These are phyloP conservation scores for Echeveria elegans DNA, from an alignment of 164 flowering plant species.

Conservation along the genomic window DNA sequence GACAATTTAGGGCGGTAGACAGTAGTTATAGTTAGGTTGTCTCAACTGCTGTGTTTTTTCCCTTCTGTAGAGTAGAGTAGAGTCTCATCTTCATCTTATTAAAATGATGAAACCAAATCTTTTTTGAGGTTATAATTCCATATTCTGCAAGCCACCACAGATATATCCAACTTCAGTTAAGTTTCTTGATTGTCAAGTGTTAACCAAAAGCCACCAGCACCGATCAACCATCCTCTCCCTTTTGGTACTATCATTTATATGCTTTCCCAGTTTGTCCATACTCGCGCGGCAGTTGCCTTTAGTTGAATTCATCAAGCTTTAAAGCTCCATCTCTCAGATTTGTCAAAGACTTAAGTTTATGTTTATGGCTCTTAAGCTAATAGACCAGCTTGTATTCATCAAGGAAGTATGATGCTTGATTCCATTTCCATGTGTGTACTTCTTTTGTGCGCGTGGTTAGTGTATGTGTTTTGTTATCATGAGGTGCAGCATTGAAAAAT, in stretches of 20 bases:
- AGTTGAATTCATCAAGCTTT: background rate
- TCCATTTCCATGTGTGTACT: background rate
- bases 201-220: background rate
- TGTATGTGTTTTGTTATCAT: background rate
- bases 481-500: background rate
- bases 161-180: constrained; percentile 2
- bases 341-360: background rate
- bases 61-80: background rate
- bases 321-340: background rate
- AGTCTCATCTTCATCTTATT: background rate
- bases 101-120: background rate
- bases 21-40: too few species aligned
- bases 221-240: background rate
- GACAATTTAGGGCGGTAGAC: too few species aligned
- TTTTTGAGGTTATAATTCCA: constrained; percentile 2
- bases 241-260: background rate
- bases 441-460: background rate
- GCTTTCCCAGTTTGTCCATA: background rate
- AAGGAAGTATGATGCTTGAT: background rate
- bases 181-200: background rate
- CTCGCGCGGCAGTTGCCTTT: background rate
- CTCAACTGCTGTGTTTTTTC: background rate
- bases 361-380: background rate
- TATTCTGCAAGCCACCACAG: constrained; percentile 1
- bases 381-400: background rate